Base-by-base conservation (phyloP, 176 grass and related monocot species). In the Thalia dealbata region DNA sequence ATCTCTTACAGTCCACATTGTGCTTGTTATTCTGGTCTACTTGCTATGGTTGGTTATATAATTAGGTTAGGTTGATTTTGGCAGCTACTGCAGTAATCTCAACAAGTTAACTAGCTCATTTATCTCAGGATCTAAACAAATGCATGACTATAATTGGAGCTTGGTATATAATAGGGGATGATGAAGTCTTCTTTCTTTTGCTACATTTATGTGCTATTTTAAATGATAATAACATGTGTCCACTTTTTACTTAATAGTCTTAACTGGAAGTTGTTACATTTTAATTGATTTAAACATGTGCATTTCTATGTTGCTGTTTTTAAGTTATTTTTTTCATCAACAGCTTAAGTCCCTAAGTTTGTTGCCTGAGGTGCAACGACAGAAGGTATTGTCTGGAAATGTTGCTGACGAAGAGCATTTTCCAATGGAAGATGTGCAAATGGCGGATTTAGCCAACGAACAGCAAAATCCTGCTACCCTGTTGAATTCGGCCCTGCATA, bases 341-440 rank as follows among this genome's bases (percentile, higher is more conserved):
- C 78, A 92, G 89, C 75, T 43, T 79, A 92, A 86, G 77, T 79
- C 85, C 60, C 71, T 92, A 42, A 71, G 82, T 58, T 83, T 92
- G 80, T 85, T 92, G 52, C 85, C 89, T 35, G 85, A 92, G 78
- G 86, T 79, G 67, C 70, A 92, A 67, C 84, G 80, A 64, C 82
- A 86, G 74, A 82, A 71, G 52, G 48, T 81, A 4, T 81, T 80
- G 70, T 38, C 85, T 27, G 78, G 79, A 76, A 67, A 71, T 65
- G 77, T 76, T 35, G 64, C 71, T 24, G 72, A 83, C 43, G 50
- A 74, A 70, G 78, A 64, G 59, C 76, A 91, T 43, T 87, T 82
- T 82, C 61, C 73, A 46, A 27, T 25, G 22, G 64, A 50, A 67
- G 81, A 77, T 75, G 50, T 71, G 18, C 82, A 82, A 72, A 69